Base-by-base conservation (phyloP, 2,329 filamentous ascomycete species). In the Pezicula rhizophila region DNA sequence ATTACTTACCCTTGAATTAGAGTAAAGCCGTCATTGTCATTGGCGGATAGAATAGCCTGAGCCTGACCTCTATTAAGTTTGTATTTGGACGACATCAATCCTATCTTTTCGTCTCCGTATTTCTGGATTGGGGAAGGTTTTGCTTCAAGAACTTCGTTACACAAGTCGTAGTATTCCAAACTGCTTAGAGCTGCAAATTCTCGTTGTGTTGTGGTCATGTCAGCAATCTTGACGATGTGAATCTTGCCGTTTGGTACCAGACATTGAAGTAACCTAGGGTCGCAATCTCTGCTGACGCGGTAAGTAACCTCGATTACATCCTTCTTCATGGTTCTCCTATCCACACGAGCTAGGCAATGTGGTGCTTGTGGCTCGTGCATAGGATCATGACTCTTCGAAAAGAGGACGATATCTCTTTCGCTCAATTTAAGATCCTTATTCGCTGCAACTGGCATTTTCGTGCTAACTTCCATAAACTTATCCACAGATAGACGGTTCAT, bases 1-100 rank as follows among this genome's bases (percentile, higher is more conserved):
- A 11, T 23, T 44, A 61, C 73, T 64, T 74, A 84, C 80, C 87
- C 93, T 70, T 99, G 93, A 58, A 99, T 90, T 52, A 99, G 74
- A 3, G 93, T 97, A 63, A 99, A 99, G 0, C 89, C 95, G 68
- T 97, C 93, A 58, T 99, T 99, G 61, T 95, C 91, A 49, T 91
- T 80, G 11, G 91, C 92, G 46, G 92, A 95, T 55, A 93, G 80
- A 52, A 99, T 89, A 7, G 93, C 93, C 66, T 88, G 87, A 3
- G 92, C 89, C 64, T 99, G 93, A 5, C 90, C 93, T 38, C 76
- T 75, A 64, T 99, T 99, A 49, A 99, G 79, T 18, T 80, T 78
- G 69, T 96, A 97, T 50, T 85, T 91, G 20, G 78, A 72, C 67
- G 86, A 84, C 33, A 89, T 77, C 7, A 79, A 77, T 6, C 79